Base-by-base conservation (phyloP, 345 rosid genomes). In the Eucalyptus cloeziana region DNA sequence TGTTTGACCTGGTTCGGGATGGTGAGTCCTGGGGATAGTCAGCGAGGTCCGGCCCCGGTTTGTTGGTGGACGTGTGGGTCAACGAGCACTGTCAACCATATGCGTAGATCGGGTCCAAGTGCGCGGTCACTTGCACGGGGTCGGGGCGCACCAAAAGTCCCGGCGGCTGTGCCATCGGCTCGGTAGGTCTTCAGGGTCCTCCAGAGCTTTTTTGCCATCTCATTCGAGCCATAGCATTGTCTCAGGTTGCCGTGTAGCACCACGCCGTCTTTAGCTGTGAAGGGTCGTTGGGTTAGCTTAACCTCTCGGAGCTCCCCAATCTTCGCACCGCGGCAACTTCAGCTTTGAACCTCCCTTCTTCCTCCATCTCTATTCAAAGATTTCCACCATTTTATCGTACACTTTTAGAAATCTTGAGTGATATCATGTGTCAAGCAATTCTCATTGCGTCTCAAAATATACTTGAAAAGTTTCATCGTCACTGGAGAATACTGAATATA, bases 21-120 rank as follows among this genome's bases (percentile, higher is more conserved):
- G 19, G 99, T 96, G 99, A 97, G 90, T 97, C 99, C 22, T 96
- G 96, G 0, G 98, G 99, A 86, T 98, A 98, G 64, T 97, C 99
- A 24, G 97, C 99, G 30, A 96, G 99, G 92, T 96, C 98, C 1
- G 99, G 99, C 33, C 98, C 99, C 33, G 99, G 99, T 90, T 97
- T 98, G 40, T 96, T 96, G 89, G 99, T 95, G 85, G 92, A 89
- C 45, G 98, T 96, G 92, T 97, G 99, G 22, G 99, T 98, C 37
- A 98, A 98, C 25, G 99, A 95, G 93, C 99, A 97, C 89, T 96
- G 99, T 98, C 99, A 97, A 50, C 99, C 99, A 9, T 98, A 98
- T 88, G 95, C 96, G 49, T 96, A 96, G 54, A 95, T 95, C 21
- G 95, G 90, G 94, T 98, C 99, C 86, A 96, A 90, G 93, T 95